These are phyloP conservation scores for Podospora comata DNA, from an alignment of 495 filamentous ascomycete species.

Conservation along the genomic window DNA sequence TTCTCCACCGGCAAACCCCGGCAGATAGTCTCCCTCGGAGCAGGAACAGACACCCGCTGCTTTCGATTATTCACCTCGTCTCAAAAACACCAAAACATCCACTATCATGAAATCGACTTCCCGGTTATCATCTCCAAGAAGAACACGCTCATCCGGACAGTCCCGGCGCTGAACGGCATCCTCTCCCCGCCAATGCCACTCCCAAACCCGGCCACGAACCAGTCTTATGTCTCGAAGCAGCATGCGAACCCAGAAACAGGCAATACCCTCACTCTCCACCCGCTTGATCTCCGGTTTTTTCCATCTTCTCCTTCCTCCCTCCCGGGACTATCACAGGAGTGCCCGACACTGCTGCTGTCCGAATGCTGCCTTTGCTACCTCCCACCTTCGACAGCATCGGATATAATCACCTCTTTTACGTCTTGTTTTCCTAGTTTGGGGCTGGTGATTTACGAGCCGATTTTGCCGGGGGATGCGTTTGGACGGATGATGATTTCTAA, in stretches of 20 bases:
- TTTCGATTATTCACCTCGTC: slow-evolving; percentile 60
- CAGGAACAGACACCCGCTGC: slow-evolving; percentile 86
- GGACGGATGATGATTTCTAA: slow-evolving; percentile 89
- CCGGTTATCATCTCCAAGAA: slow-evolving; percentile 57
- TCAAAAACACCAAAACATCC: slow-evolving; percentile 39
- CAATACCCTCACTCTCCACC: slow-evolving; percentile 67
- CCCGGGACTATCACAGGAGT: slow-evolving; percentile 35
- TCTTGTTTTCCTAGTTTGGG: slow-evolving; percentile 54
- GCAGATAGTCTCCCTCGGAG: slow-evolving; percentile 91
- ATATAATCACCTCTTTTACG: slow-evolving; percentile 66
- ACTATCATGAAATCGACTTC: slow-evolving; percentile 95
- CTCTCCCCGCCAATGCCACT: slow-evolving; percentile 29
- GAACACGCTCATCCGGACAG: slow-evolving; percentile 26
- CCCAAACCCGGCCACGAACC: slow-evolving; percentile 21
- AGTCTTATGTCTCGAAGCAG: slow-evolving; percentile 53
- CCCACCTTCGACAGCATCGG: slow-evolving; percentile 54
- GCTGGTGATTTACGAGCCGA: slow-evolving; percentile 84
- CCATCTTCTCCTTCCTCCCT: slow-evolving; percentile 24
- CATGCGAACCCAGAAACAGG: slow-evolving; percentile 65
- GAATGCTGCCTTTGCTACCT: slow-evolving; percentile 96
- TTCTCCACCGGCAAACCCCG: slow-evolving; percentile 21
- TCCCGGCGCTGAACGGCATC: slow-evolving; percentile 23
- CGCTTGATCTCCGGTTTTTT: slow-evolving; percentile 74
- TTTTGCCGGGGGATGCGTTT: slow-evolving; percentile 77
- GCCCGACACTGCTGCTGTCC: slow-evolving; percentile 82